Conservation (phyloP, 2,329 filamentous ascomycete genomes). For the Eutypella sp. region DNA sequence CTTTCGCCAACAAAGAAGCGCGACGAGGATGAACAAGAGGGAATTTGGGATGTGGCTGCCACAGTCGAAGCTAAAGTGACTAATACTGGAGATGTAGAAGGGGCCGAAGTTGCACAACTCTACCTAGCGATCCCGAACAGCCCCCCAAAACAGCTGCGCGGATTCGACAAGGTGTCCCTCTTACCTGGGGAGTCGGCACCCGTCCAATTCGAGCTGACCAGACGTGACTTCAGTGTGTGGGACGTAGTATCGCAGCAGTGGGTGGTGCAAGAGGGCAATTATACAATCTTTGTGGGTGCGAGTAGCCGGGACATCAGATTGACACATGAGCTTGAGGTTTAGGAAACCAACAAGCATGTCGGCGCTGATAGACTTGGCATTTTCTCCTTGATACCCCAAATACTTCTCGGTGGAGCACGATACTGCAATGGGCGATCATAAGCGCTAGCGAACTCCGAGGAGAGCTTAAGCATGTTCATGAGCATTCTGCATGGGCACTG, state of each 20-base stretch:
- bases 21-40: conserved; percentile 40
- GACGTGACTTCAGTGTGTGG: conserved; percentile 63
- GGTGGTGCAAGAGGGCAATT: conserved; percentile 43
- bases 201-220: conserved; percentile 49
- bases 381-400: neutral
- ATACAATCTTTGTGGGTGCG: conserved; percentile 38
- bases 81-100: conserved; percentile 58
- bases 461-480: too few species aligned
- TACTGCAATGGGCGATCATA: neutral
- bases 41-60: conserved; percentile 43
- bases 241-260: conserved; percentile 56
- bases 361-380: neutral
- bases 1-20: conserved; percentile 34
- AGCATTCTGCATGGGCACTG: too few species aligned
- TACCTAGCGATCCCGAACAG: conserved; percentile 41
- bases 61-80: conserved; percentile 55
- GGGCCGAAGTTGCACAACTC: conserved; percentile 64
- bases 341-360: neutral
- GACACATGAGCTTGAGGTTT: conserved; percentile 27
- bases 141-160: conserved; percentile 49
- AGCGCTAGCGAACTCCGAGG: too few species aligned
- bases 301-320: conserved; percentile 42
- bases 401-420: neutral
- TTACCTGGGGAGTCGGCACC: conserved; percentile 40
- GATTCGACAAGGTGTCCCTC: conserved; percentile 56